A percentile compares a stretch with the other conserved stretches of the same genome.
These are phyloP conservation scores for Colletotrichum acutatum DNA, from an alignment of 2,329 filamentous ascomycete genomes.

Conservation along the genomic window DNA sequence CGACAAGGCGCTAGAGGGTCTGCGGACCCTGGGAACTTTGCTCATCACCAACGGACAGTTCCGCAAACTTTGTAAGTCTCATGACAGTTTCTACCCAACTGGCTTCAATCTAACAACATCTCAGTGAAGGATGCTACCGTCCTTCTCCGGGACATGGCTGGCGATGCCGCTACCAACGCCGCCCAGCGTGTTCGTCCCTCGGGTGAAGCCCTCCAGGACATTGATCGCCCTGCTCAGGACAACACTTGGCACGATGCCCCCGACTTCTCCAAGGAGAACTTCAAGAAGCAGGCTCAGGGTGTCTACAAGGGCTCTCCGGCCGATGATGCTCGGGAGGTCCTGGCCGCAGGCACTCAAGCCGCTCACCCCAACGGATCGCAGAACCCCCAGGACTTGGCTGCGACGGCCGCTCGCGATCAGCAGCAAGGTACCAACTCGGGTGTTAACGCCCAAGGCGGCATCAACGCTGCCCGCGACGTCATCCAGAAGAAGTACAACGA, in stretches of 20 bases:
- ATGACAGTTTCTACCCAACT: background rate
- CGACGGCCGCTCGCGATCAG: conserved; percentile 56
- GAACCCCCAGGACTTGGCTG: conserved; percentile 64
- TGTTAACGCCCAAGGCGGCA: conserved; percentile 62
- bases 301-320: conserved; percentile 65
- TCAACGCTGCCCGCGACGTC: conserved; percentile 53
- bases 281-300: conserved; percentile 76
- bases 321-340: conserved; percentile 71
- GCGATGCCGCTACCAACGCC: conserved; percentile 85
- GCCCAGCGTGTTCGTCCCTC: conserved; percentile 80
- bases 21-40: conserved; percentile 88
- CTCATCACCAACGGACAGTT: conserved; percentile 97
- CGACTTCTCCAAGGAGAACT: conserved; percentile 74
- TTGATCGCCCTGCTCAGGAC: conserved; percentile 87
- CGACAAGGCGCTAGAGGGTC: conserved; percentile 82
- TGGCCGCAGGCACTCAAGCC: conserved; percentile 64
- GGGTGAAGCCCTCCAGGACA: conserved; percentile 78
- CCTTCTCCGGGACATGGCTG: conserved; percentile 88
- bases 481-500: conserved; percentile 68
- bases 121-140: conserved; percentile 81
- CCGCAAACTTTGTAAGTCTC: conserved; percentile 81
- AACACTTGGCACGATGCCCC: conserved; percentile 95
- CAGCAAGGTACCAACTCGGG: conserved; percentile 55
- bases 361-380: conserved; percentile 67
- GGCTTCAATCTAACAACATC: conserved; percentile 33